Evolutionary conservation across 176 grass and related monocot genomes (phyloP), one percentile per base, ranked within the genome.

Genomic region (Hsuehochloa calcarea): DNA sequence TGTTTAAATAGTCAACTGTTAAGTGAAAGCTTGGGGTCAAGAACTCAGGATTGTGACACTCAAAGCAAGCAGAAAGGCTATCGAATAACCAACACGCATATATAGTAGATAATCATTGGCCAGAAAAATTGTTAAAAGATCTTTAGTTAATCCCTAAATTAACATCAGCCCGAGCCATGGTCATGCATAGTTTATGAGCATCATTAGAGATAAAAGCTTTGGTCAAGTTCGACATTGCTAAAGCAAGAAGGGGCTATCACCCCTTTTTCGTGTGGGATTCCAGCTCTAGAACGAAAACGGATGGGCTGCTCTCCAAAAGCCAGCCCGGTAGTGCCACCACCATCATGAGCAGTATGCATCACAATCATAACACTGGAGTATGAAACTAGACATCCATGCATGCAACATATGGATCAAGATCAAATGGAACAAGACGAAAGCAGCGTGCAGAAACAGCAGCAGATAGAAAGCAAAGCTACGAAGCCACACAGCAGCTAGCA

Each of bases 171-270:
- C 34, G 40, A 20, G 60, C 8, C 46, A 81, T 54, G 79, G 66
- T 69, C 65, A n/a, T 40, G 79, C 27, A 61, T 54, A 43, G 15
- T 7, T 81, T 20, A 43, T 29, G 46, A 11, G 22, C 34, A 55
- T 84, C 11, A 65, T 52, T 62, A 63, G 44, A 52, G 27, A 51
- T 62, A 63, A 39, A 84, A 63, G 82, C 69, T 64, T 37, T 43
- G 60, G 76, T 64, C 66, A 73, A 80, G 83, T 85, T 59, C 78
- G 83, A 70, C 72, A 85, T 78, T 59, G 61, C 64, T 45, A 60
- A 78, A 64, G 70, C 54, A 11, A 19, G 6, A 25, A 10, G 38
- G 37, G 52, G 3, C 65, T 19, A 26, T 17, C 65, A 19, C 37
- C 9, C 31, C 22, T 85, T 85, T 85, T 11, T 15, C 83, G 74